Base-by-base conservation (phyloP, 1,139 yeast species). In the Debaryomyces coudertii region DNA sequence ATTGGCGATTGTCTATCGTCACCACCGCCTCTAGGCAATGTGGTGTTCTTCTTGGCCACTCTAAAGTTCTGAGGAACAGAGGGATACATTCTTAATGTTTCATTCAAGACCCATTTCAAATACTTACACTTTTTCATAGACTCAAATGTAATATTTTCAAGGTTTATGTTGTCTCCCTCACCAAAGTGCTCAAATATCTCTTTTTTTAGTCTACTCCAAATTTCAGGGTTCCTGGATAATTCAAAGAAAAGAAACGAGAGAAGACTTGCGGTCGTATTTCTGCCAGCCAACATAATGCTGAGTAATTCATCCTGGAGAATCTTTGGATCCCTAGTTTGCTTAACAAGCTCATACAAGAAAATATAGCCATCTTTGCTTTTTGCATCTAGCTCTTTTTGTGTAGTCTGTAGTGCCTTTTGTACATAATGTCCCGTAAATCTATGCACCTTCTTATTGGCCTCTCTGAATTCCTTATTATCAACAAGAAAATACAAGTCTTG, bases 11-110 rank as follows among this genome's bases (percentile, higher is more conserved):
- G 45, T 15, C 70, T 77, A 47, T 75, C 70, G 1, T 62, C 56
- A 2, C 84, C 85, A 14, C 83, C 84, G 20, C 84, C 84, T 35
- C 63, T 65, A 9, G 84, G 84, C 34, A 80, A 62, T 5, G 76
- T 68, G 2, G 82, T 77, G 52, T 73, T 65, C 46, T 57, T 63
- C 4, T 65, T 62, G 12, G 83, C 77, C 20, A 61, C 60, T 45
- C 85, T 67, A 49, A 68, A 62, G 56, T 80, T 80, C 50, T 64
- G 59, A 3, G 84, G 80, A 6, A 80, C 83, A 4, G 78, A 68
- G 3, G 85, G 85, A 53, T 77, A 77, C 54, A 79, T 50, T 51
- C 85, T 67, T 49, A 80, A 69, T 7, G 71, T 58, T 58, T 80
- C 85, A 56, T 76, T 78, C 37, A 80, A 54, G 38, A 77, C 72